These are phyloP conservation scores for Populus hybrid DNA, from an alignment of 441 rosid genomes.

Conservation along the genomic window DNA sequence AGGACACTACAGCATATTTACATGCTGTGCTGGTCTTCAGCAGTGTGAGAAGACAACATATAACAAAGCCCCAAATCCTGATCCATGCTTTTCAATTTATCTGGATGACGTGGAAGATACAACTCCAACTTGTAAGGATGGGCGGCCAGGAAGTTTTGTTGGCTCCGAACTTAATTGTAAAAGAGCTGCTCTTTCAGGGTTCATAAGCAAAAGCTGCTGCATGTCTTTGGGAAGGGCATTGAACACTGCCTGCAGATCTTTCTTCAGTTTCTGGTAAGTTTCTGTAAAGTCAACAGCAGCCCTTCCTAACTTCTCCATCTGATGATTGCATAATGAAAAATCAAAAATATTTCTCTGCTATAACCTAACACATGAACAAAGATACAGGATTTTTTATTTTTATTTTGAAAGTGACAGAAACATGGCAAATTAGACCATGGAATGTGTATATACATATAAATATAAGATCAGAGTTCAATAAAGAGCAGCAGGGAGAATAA, in stretches of 20 bases:
- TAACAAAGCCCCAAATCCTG: constrained; percentile 15
- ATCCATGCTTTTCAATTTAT: constrained; percentile 11
- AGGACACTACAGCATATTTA: constrained; percentile 13
- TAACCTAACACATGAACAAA: not conserved
- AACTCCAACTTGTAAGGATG: constrained; percentile 24
- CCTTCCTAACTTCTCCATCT: constrained; percentile 51
- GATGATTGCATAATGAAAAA: constrained; percentile 21
- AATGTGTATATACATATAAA: not conserved
- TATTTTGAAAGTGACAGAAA: not conserved
- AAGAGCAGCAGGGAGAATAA: not conserved
- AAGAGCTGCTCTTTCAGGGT: constrained; percentile 80
- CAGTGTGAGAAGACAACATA: constrained; percentile 16
- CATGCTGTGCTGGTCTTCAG: constrained; percentile 14
- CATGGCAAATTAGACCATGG: not conserved
- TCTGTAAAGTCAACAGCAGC: constrained; percentile 40
- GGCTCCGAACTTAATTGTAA: constrained; percentile 42
- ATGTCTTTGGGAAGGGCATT: constrained; percentile 72
- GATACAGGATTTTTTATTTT: not conserved
- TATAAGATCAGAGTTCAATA: not conserved
- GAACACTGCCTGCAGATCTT: constrained; percentile 71
- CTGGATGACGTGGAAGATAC: constrained; percentile 27
- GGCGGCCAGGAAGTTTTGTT: constrained; percentile 30
- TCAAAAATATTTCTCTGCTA: not conserved
- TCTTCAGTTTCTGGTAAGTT: constrained; percentile 65
- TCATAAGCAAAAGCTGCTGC: constrained; percentile 84